Base-by-base conservation (phyloP, 208 protist species). In the Lotmaria passim region DNA sequence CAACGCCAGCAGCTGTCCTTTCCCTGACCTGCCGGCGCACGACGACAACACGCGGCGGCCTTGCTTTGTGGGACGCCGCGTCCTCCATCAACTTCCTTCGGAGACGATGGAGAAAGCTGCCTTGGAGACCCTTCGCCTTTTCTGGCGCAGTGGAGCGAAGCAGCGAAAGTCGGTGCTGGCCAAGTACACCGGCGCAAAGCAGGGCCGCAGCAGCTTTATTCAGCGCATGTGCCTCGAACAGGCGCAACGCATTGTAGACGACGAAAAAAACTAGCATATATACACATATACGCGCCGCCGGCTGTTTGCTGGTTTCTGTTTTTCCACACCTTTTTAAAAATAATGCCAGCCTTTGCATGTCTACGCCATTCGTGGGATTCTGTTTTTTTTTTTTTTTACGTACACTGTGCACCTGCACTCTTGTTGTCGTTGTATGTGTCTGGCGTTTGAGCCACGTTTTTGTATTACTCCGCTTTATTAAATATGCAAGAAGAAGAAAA, bases 61-160 rank as follows among this genome's bases (percentile, higher is more conserved):
- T 28, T 67, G 70, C 43, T 72, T 69, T 30, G 26, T 65, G 5
- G 78, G 84, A 15, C 53, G 30, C 12, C 19, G 17, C n/a, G 73
- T 93, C 7, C 69, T 65, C 30, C 68, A 72, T 38, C 38, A 72
- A 34, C 55, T 90, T n/a, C 89, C 89, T 12, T 63, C 74, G 23
- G 85, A 91, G 73, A 65, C 66, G 6, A 85, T 83, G 2, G 75
- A 78, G 52, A 81, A 79, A 39, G 75, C 90, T 2, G 65, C 79
- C 6, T 75, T 94, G 21, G 89, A 91, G 59, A 41, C 79, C 3
- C 84, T 94, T 7, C 81, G 80, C 36, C 53, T 53, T 21, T 90
- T 90, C 71, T 94, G 89, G 89, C 69, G 78, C 17, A 76, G 79
- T 41, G 70, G 72, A 24, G 47, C 44, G 12, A 59, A 31, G 44